Base-by-base conservation (phyloP, 148 eudicot genomes). In the Arbutus unedo region DNA sequence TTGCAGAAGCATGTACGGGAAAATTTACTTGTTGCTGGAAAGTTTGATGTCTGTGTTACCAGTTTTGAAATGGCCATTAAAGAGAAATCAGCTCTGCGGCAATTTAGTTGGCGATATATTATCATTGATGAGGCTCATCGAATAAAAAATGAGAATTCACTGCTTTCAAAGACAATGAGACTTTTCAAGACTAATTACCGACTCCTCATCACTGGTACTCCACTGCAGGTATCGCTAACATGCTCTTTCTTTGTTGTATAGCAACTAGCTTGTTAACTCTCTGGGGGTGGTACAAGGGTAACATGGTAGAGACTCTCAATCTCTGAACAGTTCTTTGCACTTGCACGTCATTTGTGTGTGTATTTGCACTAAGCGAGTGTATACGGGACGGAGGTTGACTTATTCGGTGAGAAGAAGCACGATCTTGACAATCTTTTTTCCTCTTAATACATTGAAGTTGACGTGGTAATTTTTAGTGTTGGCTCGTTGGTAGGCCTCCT, bases 1-100 rank as follows among this genome's bases (percentile, higher is more conserved):
- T 68, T 85, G 75, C 93, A 97, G 99, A 92, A 85, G 78, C 89
- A 97, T 88, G 93, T 97, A 60, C 91, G 99, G 11, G 99, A 97
- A 53, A 91, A 93, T 18, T 81, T 94, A 59, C 87, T 97, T 83
- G 98, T 89, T 87, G 98, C 99, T 78, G 99, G 99, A 57, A 94
- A 94, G 86, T 97, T 97, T 90, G 99, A 97, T 88, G 94, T 97
- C 2, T 94, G 98, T 85, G 99, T 97, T 73, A 97, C 99, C 50
- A 97, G 99, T 87, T 97, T 97, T 87, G 99, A 97, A 85, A 94
- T 97, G 99, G 99, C 96, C 2, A 97, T 97, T 41, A 97, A 92
- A 83, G 99, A 97, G 84, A 97, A 97, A 81, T 8, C 93, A 53
- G 55, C 87, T 53, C 81, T 97, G 78, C 97, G 98, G 38, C 99